Evolutionary conservation across 257 asterid genomes (phyloP).

Genomic region (Prunella vulgaris): DNA sequence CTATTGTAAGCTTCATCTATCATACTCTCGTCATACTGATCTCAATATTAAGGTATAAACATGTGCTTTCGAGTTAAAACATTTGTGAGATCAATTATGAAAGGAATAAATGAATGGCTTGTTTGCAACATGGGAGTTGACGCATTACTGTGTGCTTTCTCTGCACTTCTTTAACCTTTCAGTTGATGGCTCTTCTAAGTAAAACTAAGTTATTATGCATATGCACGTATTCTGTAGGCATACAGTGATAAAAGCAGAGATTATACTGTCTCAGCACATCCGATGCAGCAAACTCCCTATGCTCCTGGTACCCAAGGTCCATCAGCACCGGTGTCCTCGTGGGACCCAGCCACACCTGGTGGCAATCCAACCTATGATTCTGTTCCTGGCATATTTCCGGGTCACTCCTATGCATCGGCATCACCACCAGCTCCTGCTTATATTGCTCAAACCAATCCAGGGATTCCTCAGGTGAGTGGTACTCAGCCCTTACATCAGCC

Average conservation of each 20-base stretch:
- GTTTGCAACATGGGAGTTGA: constrained; percentile 17
- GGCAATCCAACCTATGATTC: constrained; percentile 28
- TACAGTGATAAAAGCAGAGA: constrained; percentile 86
- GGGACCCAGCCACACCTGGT: constrained; percentile 41
- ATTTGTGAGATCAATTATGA: constrained; percentile 20
- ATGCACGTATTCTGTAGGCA: constrained; percentile 39
- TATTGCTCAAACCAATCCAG: constrained; percentile 26
- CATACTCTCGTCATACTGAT: constrained; percentile 97
- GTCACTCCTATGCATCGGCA: too few relatives aligned
- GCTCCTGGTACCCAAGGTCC: constrained; percentile 32
- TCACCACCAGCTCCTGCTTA: too few relatives aligned
- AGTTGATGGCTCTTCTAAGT: constrained; percentile 10
- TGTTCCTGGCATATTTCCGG: background rate
- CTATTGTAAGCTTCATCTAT: constrained; percentile 97
- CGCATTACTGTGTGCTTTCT: constrained; percentile 31
- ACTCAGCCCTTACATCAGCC: constrained; percentile 38
- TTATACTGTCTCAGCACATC: constrained; percentile 54
- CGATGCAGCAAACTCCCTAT: constrained; percentile 49
- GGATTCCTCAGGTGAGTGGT: constrained; percentile 30
- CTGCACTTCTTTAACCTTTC: constrained; percentile 1
- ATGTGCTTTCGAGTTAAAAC: constrained; percentile 34
- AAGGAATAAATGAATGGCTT: constrained; percentile 12
- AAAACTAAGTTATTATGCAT: background rate
- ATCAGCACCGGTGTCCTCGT: constrained; percentile 29
- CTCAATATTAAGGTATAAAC: constrained; percentile 81